Percentiles rank a stretch among this genome's conserved stretches.
Conservation (phyloP, 805 yeast genomes). For the Tetrapisispora pingtungensis region DNA sequence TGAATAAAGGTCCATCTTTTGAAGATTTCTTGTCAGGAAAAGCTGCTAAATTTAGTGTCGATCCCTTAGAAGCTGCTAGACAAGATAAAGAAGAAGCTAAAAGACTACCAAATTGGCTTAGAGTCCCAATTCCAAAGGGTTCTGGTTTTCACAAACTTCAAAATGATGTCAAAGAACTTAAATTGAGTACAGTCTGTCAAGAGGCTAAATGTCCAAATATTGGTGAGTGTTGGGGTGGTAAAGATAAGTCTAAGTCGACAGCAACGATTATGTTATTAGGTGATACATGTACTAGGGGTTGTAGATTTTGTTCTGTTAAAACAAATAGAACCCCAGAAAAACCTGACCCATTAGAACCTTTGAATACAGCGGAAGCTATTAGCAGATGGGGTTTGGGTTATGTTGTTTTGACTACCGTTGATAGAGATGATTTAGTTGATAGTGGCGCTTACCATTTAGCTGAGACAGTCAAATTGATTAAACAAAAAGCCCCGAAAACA, state of each 20-base stretch:
- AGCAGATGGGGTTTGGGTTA: conserved; percentile 97
- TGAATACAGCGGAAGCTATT: conserved; percentile 94
- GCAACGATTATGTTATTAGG: conserved; percentile 98
- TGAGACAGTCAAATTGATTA: conserved; percentile 75
- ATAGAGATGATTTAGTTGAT: conserved; percentile 86
- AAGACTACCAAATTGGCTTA: conserved; percentile 85
- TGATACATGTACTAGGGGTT: conserved; percentile 98
- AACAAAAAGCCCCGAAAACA: conserved; percentile 79
- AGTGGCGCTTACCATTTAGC: conserved; percentile 92
- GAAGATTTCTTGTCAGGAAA: conserved; percentile 82
- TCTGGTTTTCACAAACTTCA: conserved; percentile 69
- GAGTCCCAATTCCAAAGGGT: conserved; percentile 96
- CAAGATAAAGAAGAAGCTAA: conserved; percentile 47
- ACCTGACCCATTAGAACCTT: conserved; percentile 94
- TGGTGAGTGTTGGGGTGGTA: conserved; percentile 99
- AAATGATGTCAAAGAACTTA: conserved; percentile 77
- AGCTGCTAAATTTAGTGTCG: conserved; percentile 54
- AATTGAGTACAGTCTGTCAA: conserved; percentile 92
- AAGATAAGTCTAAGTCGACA: conserved; percentile 59
- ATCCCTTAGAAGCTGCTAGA: conserved; percentile 70
- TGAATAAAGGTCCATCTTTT: conserved; percentile 83
- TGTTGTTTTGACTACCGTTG: conserved; percentile 94
- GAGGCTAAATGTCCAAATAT: conserved; percentile 99
- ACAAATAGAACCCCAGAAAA: conserved; percentile 80
- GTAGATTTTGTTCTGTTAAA: conserved; percentile 94